These are phyloP conservation scores for Evansstolkia leycettana DNA, from an alignment of 495 filamentous ascomycete genomes.

Conservation along the genomic window DNA sequence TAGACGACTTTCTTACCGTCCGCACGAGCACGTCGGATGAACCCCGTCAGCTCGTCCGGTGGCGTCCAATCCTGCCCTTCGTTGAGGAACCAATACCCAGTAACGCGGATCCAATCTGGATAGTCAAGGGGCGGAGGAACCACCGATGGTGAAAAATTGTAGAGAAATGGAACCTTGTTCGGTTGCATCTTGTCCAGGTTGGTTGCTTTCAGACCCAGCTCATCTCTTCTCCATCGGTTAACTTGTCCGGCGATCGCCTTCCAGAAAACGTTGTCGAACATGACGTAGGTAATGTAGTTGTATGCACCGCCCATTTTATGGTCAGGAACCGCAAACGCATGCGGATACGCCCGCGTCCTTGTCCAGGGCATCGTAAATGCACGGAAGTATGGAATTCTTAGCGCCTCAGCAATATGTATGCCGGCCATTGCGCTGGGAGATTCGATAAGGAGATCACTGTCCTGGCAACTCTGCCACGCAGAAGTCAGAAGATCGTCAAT, in stretches of 20 bases:
- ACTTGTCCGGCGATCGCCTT: slow-evolving; percentile 82
- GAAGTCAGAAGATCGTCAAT: slow-evolving; percentile 76
- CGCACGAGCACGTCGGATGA: slow-evolving; percentile 65
- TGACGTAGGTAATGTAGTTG: slow-evolving; percentile 90
- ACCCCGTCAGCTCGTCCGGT: slow-evolving; percentile 58
- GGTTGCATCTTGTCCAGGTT: slow-evolving; percentile 83
- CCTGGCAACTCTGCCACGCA: slow-evolving; percentile 78
- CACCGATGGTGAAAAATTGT: slow-evolving; percentile 90
- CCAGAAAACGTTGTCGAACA: slow-evolving; percentile 98
- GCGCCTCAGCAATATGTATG: slow-evolving; percentile 95
- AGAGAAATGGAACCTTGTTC: slow-evolving; percentile 93
- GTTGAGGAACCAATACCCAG: slow-evolving; percentile 95
- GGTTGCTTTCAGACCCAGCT: slow-evolving; percentile 67
- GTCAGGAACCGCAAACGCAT: slow-evolving; percentile 92
- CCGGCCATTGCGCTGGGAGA: slow-evolving; percentile 96
- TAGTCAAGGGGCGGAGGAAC: slow-evolving; percentile 90
- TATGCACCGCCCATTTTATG: slow-evolving; percentile 89
- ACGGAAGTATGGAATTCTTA: slow-evolving; percentile 89
- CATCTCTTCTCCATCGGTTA: slow-evolving; percentile 81
- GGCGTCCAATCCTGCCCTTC: slow-evolving; percentile 68
- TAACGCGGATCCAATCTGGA: slow-evolving; percentile 94
- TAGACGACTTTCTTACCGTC: slow-evolving; percentile 92
- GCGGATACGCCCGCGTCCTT: slow-evolving; percentile 86
- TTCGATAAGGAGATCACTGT: slow-evolving; percentile 83
- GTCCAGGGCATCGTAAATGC: slow-evolving; percentile 99